These are phyloP conservation scores for Pleurotus eryngii DNA, from an alignment of 768 basidiomycete genomes.

Conservation along the genomic window DNA sequence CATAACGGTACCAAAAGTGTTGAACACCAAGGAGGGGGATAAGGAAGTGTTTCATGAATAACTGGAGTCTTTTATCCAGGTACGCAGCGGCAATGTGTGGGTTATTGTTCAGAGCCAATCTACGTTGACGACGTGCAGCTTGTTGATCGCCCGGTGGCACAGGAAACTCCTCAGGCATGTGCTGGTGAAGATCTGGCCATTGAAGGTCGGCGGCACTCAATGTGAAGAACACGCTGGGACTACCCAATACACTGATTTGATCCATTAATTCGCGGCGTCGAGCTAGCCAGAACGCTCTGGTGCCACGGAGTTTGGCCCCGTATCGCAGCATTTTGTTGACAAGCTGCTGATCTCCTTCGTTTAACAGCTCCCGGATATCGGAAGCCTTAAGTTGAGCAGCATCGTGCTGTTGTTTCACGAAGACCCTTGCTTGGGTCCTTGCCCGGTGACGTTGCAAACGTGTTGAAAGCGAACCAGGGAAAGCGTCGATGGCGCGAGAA, in stretches of 20 bases:
- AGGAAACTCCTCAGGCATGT: conserved; percentile 18
- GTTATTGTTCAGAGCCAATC: conserved; percentile 18
- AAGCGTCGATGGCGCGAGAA: too few species aligned
- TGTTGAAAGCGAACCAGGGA: too few species aligned
- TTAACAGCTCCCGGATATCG: too few species aligned
- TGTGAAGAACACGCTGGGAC: conserved; percentile 26
- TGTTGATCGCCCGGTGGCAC: conserved; percentile 12
- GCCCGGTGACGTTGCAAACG: too few species aligned
- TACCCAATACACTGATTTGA: not conserved
- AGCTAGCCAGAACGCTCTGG: too few species aligned
- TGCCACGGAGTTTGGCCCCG: too few species aligned
- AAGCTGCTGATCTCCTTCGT: too few species aligned
- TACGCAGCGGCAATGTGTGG: conserved; percentile 21
- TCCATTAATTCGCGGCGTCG: too few species aligned
- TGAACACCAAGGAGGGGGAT: conserved; percentile 13
- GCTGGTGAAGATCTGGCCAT: conserved; percentile 27
- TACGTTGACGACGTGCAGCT: conserved; percentile 8
- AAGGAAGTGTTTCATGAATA: conserved; percentile 16
- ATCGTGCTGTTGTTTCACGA: too few species aligned
- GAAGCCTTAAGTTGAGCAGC: too few species aligned
- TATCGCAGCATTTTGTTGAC: too few species aligned
- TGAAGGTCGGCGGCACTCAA: conserved; percentile 25
- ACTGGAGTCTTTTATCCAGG: conserved; percentile 16
- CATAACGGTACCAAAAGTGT: conserved; percentile 20
- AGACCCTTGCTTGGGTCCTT: too few species aligned